Evolutionary conservation across 352 stramenopile species (phyloP).

Genomic region (Nothophytophthora sp.): DNA sequence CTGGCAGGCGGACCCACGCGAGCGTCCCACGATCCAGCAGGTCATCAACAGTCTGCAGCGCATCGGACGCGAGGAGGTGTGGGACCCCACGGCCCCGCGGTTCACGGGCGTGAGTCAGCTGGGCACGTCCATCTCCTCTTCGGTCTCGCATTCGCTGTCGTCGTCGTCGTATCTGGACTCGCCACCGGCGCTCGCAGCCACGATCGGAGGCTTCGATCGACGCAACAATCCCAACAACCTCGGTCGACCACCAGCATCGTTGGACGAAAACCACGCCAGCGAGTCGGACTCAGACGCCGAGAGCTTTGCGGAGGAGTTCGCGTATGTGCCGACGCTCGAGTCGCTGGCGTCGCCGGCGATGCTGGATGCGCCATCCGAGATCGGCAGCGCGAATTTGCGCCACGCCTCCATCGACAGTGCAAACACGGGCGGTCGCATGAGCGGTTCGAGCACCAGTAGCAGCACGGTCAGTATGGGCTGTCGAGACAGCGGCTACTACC

Average conservation of each 20-base stretch:
- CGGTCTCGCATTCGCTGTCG: constrained; percentile 37
- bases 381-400: constrained; percentile 23
- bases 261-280: constrained; percentile 52
- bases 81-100: constrained; percentile 56
- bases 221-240: constrained; percentile 24
- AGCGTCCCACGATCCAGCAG: constrained; percentile 86
- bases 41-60: constrained; percentile 84
- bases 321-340: constrained; percentile 43
- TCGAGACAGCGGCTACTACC: constrained; percentile 28
- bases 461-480: constrained; percentile 29
- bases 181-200: constrained; percentile 29
- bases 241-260: constrained; percentile 19
- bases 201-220: constrained; percentile 28
- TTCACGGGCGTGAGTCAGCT: constrained; percentile 64
- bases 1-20: constrained; percentile 80
- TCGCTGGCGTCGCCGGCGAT: constrained; percentile 34
- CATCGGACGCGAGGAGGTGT: constrained; percentile 77
- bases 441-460: constrained; percentile 24
- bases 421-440: constrained; percentile 22
- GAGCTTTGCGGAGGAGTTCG: constrained; percentile 48
- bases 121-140: constrained; percentile 45
- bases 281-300: constrained; percentile 41
- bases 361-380: constrained; percentile 17
- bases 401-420: constrained; percentile 31
- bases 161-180: constrained; percentile 54